phyloP scores from a whole-genome alignment of 202 grass and related monocot species.

The Setaria italica region DNA sequence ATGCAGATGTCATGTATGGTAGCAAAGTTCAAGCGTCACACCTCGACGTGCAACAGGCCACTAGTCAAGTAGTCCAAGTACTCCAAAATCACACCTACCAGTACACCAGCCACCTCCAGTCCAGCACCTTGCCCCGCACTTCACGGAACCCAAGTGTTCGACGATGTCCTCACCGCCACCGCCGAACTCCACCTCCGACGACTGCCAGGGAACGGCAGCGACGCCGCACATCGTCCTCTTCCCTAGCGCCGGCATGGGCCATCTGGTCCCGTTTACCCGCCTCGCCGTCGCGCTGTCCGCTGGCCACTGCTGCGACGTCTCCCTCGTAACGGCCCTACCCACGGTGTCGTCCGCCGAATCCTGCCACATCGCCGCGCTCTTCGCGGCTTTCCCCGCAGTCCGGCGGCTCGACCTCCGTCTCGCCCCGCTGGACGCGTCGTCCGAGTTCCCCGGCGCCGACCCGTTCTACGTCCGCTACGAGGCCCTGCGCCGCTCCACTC shows the following conservation, averaged over 20 bases:
- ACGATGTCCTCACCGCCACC: neutral
- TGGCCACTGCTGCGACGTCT: conserved; percentile 56
- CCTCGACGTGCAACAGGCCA: neutral
- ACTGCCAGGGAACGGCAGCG: neutral
- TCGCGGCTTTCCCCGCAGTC: conserved; percentile 48
- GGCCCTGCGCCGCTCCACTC: conserved; percentile 58
- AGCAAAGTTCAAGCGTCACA: neutral
- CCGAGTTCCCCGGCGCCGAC: conserved; percentile 52
- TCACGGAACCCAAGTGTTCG: neutral
- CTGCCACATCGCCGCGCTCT: conserved; percentile 40
- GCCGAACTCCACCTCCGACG: conserved; percentile 6
- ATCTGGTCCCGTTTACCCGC: conserved; percentile 70
- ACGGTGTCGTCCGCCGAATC: conserved; percentile 69
- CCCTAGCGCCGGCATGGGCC: conserved; percentile 79
- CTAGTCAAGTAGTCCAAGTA: neutral
- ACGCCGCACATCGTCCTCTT: conserved; percentile 59
- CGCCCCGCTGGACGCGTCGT: conserved; percentile 36
- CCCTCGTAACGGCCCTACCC: conserved; percentile 51
- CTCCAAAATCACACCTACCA: neutral
- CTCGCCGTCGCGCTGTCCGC: conserved; percentile 50
- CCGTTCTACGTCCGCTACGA: conserved; percentile 78
- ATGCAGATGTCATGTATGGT: neutral
- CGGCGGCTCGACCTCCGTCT: conserved; percentile 59
- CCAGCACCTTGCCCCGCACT: neutral
- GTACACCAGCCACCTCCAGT: neutral